Evolutionary conservation across 23 red algal species (phyloP).

Genomic region (Gracilariopsis chorda): DNA sequence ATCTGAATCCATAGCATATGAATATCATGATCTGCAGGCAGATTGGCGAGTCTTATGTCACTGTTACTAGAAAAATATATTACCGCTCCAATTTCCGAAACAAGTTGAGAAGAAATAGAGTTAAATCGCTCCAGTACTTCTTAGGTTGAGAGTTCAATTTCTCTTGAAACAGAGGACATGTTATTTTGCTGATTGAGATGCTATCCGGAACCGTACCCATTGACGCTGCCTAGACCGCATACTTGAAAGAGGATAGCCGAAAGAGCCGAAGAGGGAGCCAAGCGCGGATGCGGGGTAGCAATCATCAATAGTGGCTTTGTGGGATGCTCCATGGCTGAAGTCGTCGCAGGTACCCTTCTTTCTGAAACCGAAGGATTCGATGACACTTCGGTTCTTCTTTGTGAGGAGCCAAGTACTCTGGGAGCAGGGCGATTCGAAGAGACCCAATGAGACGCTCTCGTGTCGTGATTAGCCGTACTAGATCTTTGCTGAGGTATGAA

Average conservation of each 20-base stretch:
- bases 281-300: neutral
- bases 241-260: neutral
- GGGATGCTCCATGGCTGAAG: neutral
- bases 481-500: constrained; percentile 10
- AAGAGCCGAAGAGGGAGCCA: neutral
- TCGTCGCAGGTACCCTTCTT: neutral
- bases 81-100: neutral
- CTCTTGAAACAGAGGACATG: neutral
- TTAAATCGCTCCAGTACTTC: constrained; percentile 69
- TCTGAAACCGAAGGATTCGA: neutral
- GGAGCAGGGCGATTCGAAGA: neutral
- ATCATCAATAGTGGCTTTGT: neutral
- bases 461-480: constrained; percentile 5
- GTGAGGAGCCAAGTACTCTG: neutral
- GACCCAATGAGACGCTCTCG: neutral
- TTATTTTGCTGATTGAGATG: neutral
- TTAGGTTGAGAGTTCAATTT: constrained; percentile 17
- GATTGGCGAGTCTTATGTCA: neutral
- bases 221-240: no score
- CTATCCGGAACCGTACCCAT: neutral
- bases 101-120: constrained; percentile 12
- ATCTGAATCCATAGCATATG: constrained; percentile 43
- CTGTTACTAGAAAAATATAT: neutral
- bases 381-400: neutral
- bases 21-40: constrained; percentile 47